Evolutionary conservation across 2,329 filamentous ascomycete genomes (phyloP).

Genomic region (Grosmannia clavigera): DNA sequence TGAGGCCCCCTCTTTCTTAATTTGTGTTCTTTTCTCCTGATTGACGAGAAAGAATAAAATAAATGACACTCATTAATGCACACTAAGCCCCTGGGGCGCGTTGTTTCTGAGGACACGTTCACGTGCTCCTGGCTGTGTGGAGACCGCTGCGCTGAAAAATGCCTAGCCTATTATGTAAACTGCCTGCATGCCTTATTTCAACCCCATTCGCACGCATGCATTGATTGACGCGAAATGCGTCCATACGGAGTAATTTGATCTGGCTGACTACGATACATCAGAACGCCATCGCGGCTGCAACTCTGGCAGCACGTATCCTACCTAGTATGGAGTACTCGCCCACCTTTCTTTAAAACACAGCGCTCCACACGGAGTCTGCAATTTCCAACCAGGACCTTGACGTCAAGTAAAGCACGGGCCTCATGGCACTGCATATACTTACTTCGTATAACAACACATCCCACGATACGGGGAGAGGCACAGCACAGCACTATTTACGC

Average conservation of each 20-base stretch:
- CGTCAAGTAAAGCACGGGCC: neutral
- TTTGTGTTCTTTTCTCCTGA: neutral
- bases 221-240: too few relatives aligned
- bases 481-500: too few relatives aligned
- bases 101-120: neutral
- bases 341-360: neutral
- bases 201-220: neutral
- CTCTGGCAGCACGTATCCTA: neutral
- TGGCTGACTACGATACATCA: neutral
- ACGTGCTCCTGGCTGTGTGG: constrained; percentile 5
- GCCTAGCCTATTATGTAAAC: neutral
- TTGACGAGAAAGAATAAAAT: constrained; percentile 4
- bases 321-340: too few relatives aligned
- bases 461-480: neutral
- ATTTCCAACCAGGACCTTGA: neutral
- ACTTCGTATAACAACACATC: neutral
- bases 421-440: neutral
- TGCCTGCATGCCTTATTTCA: neutral
- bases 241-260: too few relatives aligned
- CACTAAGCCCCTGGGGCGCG: neutral
- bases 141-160: neutral
- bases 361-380: neutral
- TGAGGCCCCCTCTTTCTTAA: neutral
- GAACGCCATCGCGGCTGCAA: neutral
- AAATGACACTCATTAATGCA: neutral